Evolutionary conservation across 2,329 filamentous ascomycete genomes (phyloP).

Genomic region (Cladophialophora chaetospira): DNA sequence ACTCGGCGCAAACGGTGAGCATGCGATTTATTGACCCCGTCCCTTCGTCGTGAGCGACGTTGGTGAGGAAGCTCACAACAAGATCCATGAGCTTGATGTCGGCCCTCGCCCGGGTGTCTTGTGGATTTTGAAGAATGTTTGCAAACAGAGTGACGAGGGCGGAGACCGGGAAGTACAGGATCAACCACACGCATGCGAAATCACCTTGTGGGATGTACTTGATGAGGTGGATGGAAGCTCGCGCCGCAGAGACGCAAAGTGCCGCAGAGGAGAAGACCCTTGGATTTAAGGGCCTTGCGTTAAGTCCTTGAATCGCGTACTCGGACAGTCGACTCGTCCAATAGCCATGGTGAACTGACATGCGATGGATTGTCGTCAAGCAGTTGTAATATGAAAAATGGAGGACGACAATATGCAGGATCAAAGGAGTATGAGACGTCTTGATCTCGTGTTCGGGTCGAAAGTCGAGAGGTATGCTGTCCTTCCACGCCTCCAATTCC

Average conservation of each 20-base stretch:
- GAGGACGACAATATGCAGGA: conserved; percentile 88
- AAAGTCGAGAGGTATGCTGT: conserved; percentile 91
- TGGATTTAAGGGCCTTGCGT: conserved; percentile 86
- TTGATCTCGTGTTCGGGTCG: conserved; percentile 97
- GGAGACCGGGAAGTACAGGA: conserved; percentile 95
- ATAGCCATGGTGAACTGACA: conserved; percentile 97
- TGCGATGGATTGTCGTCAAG: conserved; percentile 93
- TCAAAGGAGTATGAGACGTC: conserved; percentile 86
- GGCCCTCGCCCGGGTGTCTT: conserved; percentile 82
- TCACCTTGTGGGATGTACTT: conserved; percentile 97
- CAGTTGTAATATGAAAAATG: conserved; percentile 99
- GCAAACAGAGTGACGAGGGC: conserved; percentile 93
- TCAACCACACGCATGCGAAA: conserved; percentile 92
- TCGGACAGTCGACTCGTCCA: conserved; percentile 96
- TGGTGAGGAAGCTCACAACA: conserved; percentile 88
- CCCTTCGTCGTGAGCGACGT: conserved; percentile 83
- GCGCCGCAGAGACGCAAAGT: conserved; percentile 86
- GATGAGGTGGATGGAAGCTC: conserved; percentile 88
- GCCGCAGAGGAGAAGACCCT: conserved; percentile 92
- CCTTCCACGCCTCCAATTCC: conserved; percentile 93
- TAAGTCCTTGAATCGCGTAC: conserved; percentile 91
- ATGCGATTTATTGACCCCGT: conserved; percentile 91
- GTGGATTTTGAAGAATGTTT: conserved; percentile 92
- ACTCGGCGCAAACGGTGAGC: conserved; percentile 92
- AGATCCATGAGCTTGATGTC: conserved; percentile 90